These are phyloP conservation scores for Globisporangium sylvaticum DNA, from an alignment of 352 stramenopile genomes.

Conservation along the genomic window DNA sequence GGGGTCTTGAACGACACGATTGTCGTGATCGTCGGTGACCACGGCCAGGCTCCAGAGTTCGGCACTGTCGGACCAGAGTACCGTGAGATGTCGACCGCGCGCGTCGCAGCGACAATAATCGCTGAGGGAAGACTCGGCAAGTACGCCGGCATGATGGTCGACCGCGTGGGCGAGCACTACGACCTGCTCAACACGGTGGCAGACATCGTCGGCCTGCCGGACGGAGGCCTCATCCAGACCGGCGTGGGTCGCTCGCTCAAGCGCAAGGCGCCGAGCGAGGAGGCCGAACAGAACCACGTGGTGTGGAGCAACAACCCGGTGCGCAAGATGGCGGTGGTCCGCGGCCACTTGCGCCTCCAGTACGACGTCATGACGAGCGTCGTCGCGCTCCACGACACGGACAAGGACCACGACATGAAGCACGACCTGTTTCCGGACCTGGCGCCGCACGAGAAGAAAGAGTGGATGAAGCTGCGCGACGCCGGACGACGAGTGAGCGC, in stretches of 20 bases:
- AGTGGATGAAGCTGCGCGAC: no score
- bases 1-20: not conserved
- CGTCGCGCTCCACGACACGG: no score
- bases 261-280: not conserved
- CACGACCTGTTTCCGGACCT: no score
- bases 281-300: no score
- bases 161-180: not conserved
- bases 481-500: no score
- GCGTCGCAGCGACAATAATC: not conserved
- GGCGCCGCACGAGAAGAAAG: no score
- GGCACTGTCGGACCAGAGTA: not conserved
- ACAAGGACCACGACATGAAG: no score
- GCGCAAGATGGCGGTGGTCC: not conserved
- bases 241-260: not conserved
- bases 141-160: not conserved
- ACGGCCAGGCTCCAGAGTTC: not conserved
- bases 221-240: not conserved
- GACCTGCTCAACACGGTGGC: not conserved
- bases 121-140: not conserved
- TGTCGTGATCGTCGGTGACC: not conserved
- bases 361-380: not conserved
- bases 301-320: not conserved
- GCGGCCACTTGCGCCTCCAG: not conserved
- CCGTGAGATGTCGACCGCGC: not conserved
- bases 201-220: not conserved